phyloP scores from a whole-genome alignment of 2,329 filamentous ascomycete genomes.

The Alternaria sp. region DNA sequence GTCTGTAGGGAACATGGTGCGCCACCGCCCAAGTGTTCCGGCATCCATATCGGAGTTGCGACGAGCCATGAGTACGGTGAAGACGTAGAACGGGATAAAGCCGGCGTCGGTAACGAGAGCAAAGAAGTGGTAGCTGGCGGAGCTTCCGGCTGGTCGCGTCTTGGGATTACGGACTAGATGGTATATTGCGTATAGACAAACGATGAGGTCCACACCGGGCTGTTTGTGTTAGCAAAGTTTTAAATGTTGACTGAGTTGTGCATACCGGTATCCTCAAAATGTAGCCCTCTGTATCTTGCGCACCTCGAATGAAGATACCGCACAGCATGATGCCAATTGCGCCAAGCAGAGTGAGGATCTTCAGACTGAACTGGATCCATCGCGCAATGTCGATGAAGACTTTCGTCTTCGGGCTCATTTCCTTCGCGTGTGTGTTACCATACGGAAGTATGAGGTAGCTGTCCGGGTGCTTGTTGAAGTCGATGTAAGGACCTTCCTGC shows the following conservation, averaged over 20 bases:
- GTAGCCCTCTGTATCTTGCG: constrained; percentile 71
- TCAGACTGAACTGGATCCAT: constrained; percentile 70
- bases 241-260: constrained; percentile 8
- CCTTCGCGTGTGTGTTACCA: constrained; percentile 65
- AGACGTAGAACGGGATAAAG: constrained; percentile 68
- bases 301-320: constrained; percentile 76
- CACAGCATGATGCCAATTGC: constrained; percentile 75
- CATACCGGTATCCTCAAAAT: constrained; percentile 78
- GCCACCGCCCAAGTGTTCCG: constrained; percentile 65
- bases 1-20: constrained; percentile 68
- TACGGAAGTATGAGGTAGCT: constrained; percentile 70
- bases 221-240: constrained; percentile 48
- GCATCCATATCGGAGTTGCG: constrained; percentile 58
- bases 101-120: constrained; percentile 74
- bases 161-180: constrained; percentile 76
- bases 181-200: constrained; percentile 79
- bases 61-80: constrained; percentile 62
- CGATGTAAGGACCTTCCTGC: constrained; percentile 76
- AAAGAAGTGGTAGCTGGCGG: constrained; percentile 89
- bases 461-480: constrained; percentile 87
- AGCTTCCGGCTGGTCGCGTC: constrained; percentile 76
- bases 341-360: constrained; percentile 70
- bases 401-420: constrained; percentile 75
- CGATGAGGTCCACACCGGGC: constrained; percentile 76
- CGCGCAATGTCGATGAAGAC: constrained; percentile 72